These are phyloP conservation scores for Endotrypanum monterogeii DNA, from an alignment of 208 protist genomes.

Conservation along the genomic window DNA sequence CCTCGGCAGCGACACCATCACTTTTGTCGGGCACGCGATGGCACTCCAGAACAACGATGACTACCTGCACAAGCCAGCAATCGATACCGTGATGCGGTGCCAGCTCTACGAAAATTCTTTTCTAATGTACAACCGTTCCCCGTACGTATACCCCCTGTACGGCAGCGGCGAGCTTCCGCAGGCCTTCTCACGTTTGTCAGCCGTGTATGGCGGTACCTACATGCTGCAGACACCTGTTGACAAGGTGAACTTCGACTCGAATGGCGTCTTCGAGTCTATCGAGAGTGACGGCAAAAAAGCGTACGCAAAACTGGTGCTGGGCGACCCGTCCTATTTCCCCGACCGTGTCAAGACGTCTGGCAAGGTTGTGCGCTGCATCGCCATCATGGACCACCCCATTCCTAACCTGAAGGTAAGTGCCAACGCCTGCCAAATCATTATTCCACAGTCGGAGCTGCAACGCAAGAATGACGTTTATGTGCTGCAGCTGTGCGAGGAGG, in stretches of 20 bases:
- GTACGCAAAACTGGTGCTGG: constrained; percentile 95
- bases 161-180: constrained; percentile 99
- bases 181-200: constrained; percentile 95
- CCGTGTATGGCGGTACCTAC: constrained; percentile 98
- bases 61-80: constrained; percentile 94
- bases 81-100: constrained; percentile 94
- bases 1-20: constrained; percentile 93
- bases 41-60: constrained; percentile 90
- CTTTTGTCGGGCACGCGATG: constrained; percentile 98
- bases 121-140: constrained; percentile 93
- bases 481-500: constrained; percentile 88
- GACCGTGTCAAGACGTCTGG: constrained; percentile 93
- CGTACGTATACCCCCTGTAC: constrained; percentile 99
- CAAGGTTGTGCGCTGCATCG: constrained; percentile 98
- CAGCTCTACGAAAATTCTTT: constrained; percentile 98
- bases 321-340: constrained; percentile 99
- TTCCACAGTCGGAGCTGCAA: constrained; percentile 95
- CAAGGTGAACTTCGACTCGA: constrained; percentile 95
- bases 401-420: constrained; percentile 66
- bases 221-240: constrained; percentile 98
- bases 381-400: constrained; percentile 96
- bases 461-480: constrained; percentile 99
- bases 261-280: constrained; percentile 95
- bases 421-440: constrained; percentile 97
- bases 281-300: constrained; percentile 85